Evolutionary conservation across 2,329 filamentous ascomycete genomes (phyloP).

Genomic region (Hymenoscyphus fructigenus): DNA sequence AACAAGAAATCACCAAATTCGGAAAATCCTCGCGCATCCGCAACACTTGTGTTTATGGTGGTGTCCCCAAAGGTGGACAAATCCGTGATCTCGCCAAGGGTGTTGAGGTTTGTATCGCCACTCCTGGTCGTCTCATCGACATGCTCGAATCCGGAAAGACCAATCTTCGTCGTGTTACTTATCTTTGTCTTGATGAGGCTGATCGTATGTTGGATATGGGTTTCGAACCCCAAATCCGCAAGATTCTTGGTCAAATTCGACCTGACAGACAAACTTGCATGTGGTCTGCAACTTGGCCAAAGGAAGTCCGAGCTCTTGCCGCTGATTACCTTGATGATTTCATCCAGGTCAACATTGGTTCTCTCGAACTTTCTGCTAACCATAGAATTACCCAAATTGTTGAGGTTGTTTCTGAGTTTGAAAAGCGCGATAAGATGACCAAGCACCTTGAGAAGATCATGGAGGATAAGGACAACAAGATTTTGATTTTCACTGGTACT

Average conservation of each 20-base stretch:
- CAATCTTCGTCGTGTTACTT: slow-evolving; percentile 95
- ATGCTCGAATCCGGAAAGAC: slow-evolving; percentile 98
- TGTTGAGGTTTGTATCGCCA: slow-evolving; percentile 98
- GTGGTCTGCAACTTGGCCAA: slow-evolving; percentile 99
- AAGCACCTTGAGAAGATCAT: slow-evolving; percentile 98
- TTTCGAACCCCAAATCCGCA: slow-evolving; percentile 99
- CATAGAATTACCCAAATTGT: slow-evolving; percentile 97
- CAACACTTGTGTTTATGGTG: slow-evolving; percentile 98
- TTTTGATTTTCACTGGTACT: slow-evolving; percentile 88
- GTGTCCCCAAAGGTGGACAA: slow-evolving; percentile 96
- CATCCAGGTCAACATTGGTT: slow-evolving; percentile 98
- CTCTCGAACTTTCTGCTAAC: slow-evolving; percentile 93
- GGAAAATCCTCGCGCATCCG: slow-evolving; percentile 96
- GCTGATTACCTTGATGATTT: slow-evolving; percentile 90
- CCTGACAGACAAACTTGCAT: slow-evolving; percentile 98
- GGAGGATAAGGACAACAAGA: slow-evolving; percentile 94
- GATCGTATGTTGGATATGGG: slow-evolving; percentile 99
- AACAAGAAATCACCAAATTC: slow-evolving; percentile 98
- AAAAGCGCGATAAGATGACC: slow-evolving; percentile 97
- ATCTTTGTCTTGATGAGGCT: slow-evolving; percentile 96
- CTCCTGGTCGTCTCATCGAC: slow-evolving; percentile 94
- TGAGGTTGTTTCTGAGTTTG: slow-evolving; percentile 91
- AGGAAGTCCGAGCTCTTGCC: slow-evolving; percentile 92
- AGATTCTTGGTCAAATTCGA: slow-evolving; percentile 96
- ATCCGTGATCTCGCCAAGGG: slow-evolving; percentile 92